Evolutionary conservation across 2,329 filamentous ascomycete genomes (phyloP), one percentile per base, ranked within the genome.

Genomic region (Orbilia oligospora): DNA sequence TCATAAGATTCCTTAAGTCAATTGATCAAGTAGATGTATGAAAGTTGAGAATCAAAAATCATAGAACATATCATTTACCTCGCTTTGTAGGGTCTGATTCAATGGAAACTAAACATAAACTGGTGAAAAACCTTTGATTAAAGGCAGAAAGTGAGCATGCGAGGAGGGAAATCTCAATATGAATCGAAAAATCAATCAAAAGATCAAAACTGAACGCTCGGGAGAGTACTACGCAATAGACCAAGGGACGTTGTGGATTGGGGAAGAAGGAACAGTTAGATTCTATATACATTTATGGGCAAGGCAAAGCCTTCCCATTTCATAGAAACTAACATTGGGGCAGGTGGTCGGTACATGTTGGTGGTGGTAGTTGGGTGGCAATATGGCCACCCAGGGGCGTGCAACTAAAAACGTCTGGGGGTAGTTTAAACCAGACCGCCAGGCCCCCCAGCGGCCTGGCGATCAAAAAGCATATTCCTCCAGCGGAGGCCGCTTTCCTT

Each of bases 401-500:
- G 20, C 33, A 36, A 3, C 9, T 30, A 27, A 14, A 27, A 30
- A 30, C 14, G 18, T 16, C 9, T 12, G 41, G 14, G 44, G 9
- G 44, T 16, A n/a, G n/a, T n/a, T 33, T 12, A 55, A 55, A 33
- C 16, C 22, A 14, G 22, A 33, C 27, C 24, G 5, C 22, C 14
- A 24, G 33, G 18, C 9, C n/a, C 16, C 30, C 36, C 18, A 14
- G 53, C 6, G 38, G 55, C 33, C 38, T 72, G 44, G 44, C 41
- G 64, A 14, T 68, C 51, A 16, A 68, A 68, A 3, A 78, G 22
- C 10, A 22, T 24, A 22, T 78, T 30, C 48, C 55, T 55, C 75
- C 75, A 78, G 18, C 36, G 41, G 18, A 71, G 10, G 27, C 58
- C 44, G 16, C 64, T 77, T 14, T 71, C 16, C 22, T 66, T 49